Base-by-base conservation (phyloP, 805 yeast species). In the Kuraishia molischiana region DNA sequence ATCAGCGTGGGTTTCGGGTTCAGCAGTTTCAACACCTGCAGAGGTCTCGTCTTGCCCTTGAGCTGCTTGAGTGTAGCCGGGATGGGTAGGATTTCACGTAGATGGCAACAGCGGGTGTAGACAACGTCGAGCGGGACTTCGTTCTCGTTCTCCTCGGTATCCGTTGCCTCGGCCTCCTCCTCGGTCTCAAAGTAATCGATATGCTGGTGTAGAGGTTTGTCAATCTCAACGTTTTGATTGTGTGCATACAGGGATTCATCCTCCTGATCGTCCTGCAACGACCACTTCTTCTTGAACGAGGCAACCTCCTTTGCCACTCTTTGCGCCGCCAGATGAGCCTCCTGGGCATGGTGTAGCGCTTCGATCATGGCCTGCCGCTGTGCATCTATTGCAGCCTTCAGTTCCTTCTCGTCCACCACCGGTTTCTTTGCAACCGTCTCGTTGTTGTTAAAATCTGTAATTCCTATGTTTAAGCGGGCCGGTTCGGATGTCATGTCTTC, bases 241-340 rank as follows among this genome's bases (percentile, higher is more conserved):
- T 46, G 46, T 4, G 19, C 9, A 5, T 20, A 36, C 21, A 35
- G 52, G 2, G 43, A 57, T 9, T 44, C 45, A 14, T 34, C 38
- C 18, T 29, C 31, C n/a, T 19, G 29, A 4, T 36, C 34, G 5
- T 24, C 34, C 5, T 24, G 22, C 8, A 30, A n/a, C 9, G 40
- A 21, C 5, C 41, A 33, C 28, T 31, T 20, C n/a, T 49, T 54
- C 44, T 60, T 75, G 49, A 62, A 76, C 29, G 58, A 60, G 1
- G 65, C 45, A 9, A 81, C 85, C 57, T 83, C 92, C 34, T 63
- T 62, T 0, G 87, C 87, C 31, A 80, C 72, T 50, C 82, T 62
- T 44, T 72, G 70, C 1, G 90, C 94, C 3, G 85, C 74, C 24
- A 64, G 52, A 56, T 82, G 85, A 0, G 92, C 90, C 50, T 82